Conservation (phyloP, 805 yeast genomes). For the Schwanniomyces sp. region DNA sequence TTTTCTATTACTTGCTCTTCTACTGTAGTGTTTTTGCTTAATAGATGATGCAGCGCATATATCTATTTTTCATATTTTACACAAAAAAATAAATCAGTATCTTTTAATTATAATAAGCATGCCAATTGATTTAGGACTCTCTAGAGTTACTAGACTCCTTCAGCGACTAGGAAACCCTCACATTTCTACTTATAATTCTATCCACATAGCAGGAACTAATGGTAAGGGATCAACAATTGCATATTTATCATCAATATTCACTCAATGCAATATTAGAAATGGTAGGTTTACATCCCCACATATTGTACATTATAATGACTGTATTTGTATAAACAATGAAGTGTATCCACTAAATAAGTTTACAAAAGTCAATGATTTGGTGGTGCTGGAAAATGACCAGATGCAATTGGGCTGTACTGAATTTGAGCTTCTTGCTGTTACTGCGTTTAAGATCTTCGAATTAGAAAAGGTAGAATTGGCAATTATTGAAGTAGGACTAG, state of each 20-base stretch:
- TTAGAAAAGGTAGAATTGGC: conserved; percentile 65
- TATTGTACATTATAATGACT: conserved; percentile 68
- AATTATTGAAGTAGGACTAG: conserved; percentile 91
- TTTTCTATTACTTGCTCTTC: not conserved
- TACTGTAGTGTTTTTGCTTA: not conserved
- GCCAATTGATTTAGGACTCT: conserved; percentile 41
- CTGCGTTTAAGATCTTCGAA: conserved; percentile 77
- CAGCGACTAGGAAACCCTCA: conserved; percentile 69
- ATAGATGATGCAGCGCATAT: not conserved
- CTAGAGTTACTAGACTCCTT: conserved; percentile 32
- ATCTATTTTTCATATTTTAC: not conserved
- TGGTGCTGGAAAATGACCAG: conserved; percentile 39
- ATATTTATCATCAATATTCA: conserved; percentile 66
- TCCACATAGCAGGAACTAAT: conserved; percentile 96
- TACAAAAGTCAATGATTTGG: conserved; percentile 39
- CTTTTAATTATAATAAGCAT: conserved; percentile 9
- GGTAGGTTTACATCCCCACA: conserved; percentile 94
- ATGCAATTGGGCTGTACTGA: conserved; percentile 70
- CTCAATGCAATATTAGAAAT: conserved; percentile 45
- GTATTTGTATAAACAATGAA: conserved; percentile 62
- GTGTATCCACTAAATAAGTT: conserved; percentile 54
- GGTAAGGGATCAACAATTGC: conserved; percentile 95
- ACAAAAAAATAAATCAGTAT: not conserved
- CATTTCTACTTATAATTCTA: conserved; percentile 48
- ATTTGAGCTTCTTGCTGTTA: conserved; percentile 82